phyloP scores from a whole-genome alignment of 1,139 yeast species.

The Schizosaccharomyces versatilis region DNA sequence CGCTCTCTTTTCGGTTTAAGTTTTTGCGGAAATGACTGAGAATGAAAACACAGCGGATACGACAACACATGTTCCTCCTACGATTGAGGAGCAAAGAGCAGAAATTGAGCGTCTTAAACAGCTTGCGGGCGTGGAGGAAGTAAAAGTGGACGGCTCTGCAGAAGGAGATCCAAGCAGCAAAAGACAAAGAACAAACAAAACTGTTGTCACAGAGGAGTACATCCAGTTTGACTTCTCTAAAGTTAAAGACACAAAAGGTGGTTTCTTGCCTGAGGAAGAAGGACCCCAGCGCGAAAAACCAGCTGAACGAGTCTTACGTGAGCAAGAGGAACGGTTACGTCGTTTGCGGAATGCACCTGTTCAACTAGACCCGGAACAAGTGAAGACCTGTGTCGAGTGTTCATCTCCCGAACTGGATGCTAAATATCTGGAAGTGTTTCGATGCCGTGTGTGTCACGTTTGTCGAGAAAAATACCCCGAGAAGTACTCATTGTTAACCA shows the following conservation, averaged over 20 bases:
- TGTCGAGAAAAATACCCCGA: conserved; percentile 61
- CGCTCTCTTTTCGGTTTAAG: no score
- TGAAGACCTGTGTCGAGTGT: conserved; percentile 72
- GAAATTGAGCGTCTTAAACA: background rate
- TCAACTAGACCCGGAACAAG: conserved; percentile 30
- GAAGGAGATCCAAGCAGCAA: background rate
- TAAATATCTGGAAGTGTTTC: conserved; percentile 43
- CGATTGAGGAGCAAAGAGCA: background rate
- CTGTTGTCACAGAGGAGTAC: conserved; percentile 26
- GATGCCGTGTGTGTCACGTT: conserved; percentile 51
- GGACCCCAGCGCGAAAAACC: conserved; percentile 14
- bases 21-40: no score
- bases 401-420: conserved; percentile 53
- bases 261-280: conserved; percentile 30
- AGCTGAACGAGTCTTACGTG: conserved; percentile 3
- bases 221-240: conserved; percentile 77
- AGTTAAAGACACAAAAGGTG: conserved; percentile 74
- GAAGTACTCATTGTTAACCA: conserved; percentile 71
- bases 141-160: background rate
- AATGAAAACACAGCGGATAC: background rate
- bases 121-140: background rate
- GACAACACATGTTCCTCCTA: background rate
- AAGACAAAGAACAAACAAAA: background rate
- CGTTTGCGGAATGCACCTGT: conserved; percentile 34
- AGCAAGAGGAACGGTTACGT: conserved; percentile 23